A percentile compares a stretch with the other conserved stretches of the same genome.
Evolutionary conservation across 805 yeast genomes (phyloP).

Genomic region (Candida xiaguanensis): DNA sequence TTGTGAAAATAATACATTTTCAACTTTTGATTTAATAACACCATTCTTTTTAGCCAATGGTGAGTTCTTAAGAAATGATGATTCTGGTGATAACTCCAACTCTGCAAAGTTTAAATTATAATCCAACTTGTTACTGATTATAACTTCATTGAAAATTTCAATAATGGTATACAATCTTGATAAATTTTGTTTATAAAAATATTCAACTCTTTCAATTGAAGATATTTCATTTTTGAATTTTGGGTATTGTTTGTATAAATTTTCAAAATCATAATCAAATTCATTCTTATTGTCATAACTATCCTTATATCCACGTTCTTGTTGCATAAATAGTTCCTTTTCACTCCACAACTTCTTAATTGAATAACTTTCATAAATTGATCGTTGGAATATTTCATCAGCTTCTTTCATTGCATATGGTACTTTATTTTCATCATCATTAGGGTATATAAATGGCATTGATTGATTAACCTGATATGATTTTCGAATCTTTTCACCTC

Average conservation of each 20-base stretch:
- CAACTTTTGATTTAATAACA: conserved; percentile 16
- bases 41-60: conserved; percentile 8
- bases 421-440: conserved; percentile 27
- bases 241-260: conserved; percentile 26
- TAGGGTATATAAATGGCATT: conserved; percentile 65
- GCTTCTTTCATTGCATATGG: conserved; percentile 84
- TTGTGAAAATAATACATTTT: conserved; percentile 32
- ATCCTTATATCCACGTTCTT: conserved; percentile 55
- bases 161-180: conserved; percentile 61
- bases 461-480: conserved; percentile 63
- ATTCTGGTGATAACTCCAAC: conserved; percentile 30
- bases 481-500: conserved; percentile 48
- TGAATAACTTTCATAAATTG: conserved; percentile 65
- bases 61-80: conserved; percentile 17
- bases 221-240: conserved; percentile 30
- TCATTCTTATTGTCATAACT: conserved; percentile 11
- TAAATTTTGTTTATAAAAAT: conserved; percentile 50
- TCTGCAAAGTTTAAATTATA: conserved; percentile 33
- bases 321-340: conserved; percentile 63
- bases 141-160: conserved; percentile 57
- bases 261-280: conserved; percentile 26
- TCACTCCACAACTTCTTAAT: conserved; percentile 69
- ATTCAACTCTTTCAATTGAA: conserved; percentile 54
- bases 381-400: conserved; percentile 56
- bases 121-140: conserved; percentile 50